A percentile compares a stretch with the other conserved stretches of the same genome.
These are phyloP conservation scores for Oxyria digyna DNA, from an alignment of 148 eudicot genomes.

Conservation along the genomic window DNA sequence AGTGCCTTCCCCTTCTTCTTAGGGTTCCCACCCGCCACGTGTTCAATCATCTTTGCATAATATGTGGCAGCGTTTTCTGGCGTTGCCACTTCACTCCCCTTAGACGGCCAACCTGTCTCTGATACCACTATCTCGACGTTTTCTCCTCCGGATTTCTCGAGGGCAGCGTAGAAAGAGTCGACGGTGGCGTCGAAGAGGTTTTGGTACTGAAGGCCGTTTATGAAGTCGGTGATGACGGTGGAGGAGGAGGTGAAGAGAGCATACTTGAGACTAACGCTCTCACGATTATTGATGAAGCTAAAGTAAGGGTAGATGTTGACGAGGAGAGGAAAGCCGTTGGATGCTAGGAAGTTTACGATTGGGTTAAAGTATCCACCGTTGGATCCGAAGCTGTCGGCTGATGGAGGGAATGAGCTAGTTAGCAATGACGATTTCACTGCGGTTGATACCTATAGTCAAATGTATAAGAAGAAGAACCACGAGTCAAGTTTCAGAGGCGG, in stretches of 20 bases:
- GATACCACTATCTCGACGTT: constrained; percentile 26
- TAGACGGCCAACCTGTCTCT: constrained; percentile 34
- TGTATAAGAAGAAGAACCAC: no score
- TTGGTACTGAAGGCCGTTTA: constrained; percentile 22
- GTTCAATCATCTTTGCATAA: constrained; percentile 24
- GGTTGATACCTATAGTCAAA: constrained; percentile 28
- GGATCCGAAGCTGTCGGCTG: constrained; percentile 12
- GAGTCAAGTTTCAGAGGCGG: no score
- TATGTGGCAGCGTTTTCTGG: constrained; percentile 21
- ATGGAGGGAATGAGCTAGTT: constrained; percentile 21
- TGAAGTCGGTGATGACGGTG: constrained; percentile 18
- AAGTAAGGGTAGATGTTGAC: constrained; percentile 42
- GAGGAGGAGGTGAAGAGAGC: constrained; percentile 33
- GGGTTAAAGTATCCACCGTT: constrained; percentile 14
- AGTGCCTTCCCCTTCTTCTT: constrained; percentile 16
- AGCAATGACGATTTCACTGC: constrained; percentile 16
- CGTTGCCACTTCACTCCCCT: constrained; percentile 14
- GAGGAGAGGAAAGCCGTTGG: constrained; percentile 21
- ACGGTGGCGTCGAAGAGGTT: constrained; percentile 37
- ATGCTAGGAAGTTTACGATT: constrained; percentile 26
- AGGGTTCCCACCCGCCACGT: constrained; percentile 30
- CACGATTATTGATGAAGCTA: constrained; percentile 4
- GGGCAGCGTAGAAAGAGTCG: constrained; percentile 30
- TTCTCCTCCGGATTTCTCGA: constrained; percentile 21
- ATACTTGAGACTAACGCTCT: constrained; percentile 17